phyloP scores from a whole-genome alignment of 2,329 filamentous ascomycete species.

The Trichoderma asperellum region DNA sequence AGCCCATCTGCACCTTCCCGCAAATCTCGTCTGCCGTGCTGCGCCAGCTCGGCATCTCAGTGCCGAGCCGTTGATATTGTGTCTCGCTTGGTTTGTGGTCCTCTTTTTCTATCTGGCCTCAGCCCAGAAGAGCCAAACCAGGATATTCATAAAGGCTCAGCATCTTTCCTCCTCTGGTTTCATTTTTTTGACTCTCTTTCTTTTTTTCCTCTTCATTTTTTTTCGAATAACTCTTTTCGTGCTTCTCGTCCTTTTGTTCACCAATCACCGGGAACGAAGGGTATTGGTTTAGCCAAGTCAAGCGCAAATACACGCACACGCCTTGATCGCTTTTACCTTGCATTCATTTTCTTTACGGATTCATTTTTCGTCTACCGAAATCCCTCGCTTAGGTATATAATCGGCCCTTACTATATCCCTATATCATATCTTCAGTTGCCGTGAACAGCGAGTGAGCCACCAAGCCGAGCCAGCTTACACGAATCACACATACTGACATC shows the following conservation, averaged over 20 bases:
- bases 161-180: constrained; percentile 28
- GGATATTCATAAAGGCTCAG: constrained; percentile 13
- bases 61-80: constrained; percentile 29
- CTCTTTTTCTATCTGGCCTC: background rate
- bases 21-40: constrained; percentile 30
- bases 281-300: background rate
- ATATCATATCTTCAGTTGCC: background rate
- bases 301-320: background rate
- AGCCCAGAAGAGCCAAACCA: background rate
- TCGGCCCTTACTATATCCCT: background rate
- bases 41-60: constrained; percentile 33
- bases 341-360: background rate
- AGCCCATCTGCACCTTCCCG: constrained; percentile 31
- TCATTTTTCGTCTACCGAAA: background rate
- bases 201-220: background rate
- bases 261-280: background rate
- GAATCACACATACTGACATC: background rate
- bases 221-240: constrained; percentile 2
- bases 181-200: background rate
- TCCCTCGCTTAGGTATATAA: background rate
- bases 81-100: background rate
- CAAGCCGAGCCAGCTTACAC: background rate
- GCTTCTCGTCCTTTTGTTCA: background rate
- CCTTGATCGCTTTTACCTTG: background rate
- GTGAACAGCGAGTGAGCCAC: background rate